Evolutionary conservation across 2,329 filamentous ascomycete genomes (phyloP), one percentile per base, ranked within the genome.

Genomic region (Annulohypoxylon truncatum): DNA sequence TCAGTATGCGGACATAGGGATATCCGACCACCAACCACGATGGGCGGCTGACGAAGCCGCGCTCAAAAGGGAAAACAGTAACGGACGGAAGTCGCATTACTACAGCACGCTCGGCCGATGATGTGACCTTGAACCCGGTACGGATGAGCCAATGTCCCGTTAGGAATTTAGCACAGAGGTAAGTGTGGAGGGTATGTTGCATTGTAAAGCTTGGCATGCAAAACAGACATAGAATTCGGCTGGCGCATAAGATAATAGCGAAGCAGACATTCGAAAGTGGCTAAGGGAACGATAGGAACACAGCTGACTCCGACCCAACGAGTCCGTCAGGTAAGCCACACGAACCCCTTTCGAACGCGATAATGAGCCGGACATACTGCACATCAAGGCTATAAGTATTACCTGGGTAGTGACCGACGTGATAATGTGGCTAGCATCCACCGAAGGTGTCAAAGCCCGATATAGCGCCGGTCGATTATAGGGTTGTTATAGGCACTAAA

Each of bases 161-260:
- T 47, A 35, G 33, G 35, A 63, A 61, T 26, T 59, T 47, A 46
- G 57, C 40, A 60, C n/a, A 24, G 38, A 60, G 24, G 51, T 63
- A 56, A 46, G 33, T 66, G 51, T 62, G 58, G 62, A 63, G 60
- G 61, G 61, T 33, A 61, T 44, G 67, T 69, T 58, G 60, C 67
- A 69, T 64, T 46, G 56, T 20, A 64, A 67, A 69, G 67, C 67
- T 69, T 69, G 67, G 67, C 67, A 69, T 69, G 64, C 67, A 67
- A 67, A 64, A 64, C 63, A 69, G 60, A 67, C 48, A 61, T 56
- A 51, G 56, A 59, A 52, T 46, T 54, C 31, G 48, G 20, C 46
- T 48, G 35, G 33, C 38, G 47, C 54, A 48, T 60, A 56, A 52
- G 47, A 66, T 48, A 44, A 38, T 44, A 59, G 28, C 57, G 42